Conservation (phyloP, 75 land plant species). For the Sequoia sempervirens region DNA sequence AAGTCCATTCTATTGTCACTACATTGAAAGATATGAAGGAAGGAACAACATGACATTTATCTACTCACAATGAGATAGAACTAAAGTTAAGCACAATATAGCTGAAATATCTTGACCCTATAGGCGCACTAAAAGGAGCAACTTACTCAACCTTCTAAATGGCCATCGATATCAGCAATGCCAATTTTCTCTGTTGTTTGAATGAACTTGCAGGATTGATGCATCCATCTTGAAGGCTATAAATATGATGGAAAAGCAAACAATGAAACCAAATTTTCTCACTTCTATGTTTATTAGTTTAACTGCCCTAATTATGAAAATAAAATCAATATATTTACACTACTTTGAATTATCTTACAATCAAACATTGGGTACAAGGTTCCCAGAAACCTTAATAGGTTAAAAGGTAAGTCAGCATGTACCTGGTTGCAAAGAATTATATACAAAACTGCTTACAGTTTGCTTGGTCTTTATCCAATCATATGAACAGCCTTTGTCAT, state of each 20-base stretch:
- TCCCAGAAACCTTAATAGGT: background rate
- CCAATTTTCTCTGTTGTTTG: background rate
- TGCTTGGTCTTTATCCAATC: background rate
- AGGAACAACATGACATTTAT: background rate
- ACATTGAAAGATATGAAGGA: background rate
- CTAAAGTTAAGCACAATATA: background rate
- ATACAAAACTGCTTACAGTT: background rate
- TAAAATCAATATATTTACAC: background rate
- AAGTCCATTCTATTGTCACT: background rate
- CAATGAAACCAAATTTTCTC: background rate
- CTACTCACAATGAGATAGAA: background rate
- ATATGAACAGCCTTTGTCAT: background rate
- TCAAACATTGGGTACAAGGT: background rate
- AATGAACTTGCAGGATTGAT: background rate
- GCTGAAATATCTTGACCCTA: background rate
- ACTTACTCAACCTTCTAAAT: background rate
- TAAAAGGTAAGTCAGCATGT: background rate
- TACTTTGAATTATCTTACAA: background rate
- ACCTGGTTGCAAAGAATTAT: conserved; percentile 4
- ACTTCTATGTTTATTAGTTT: background rate
- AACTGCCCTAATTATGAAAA: background rate
- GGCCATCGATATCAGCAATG: background rate
- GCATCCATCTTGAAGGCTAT: background rate
- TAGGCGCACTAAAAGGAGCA: background rate
- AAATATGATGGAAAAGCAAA: background rate